Conservation (phyloP, 2,329 filamentous ascomycete genomes). For the Diaporthe citrichinensis region DNA sequence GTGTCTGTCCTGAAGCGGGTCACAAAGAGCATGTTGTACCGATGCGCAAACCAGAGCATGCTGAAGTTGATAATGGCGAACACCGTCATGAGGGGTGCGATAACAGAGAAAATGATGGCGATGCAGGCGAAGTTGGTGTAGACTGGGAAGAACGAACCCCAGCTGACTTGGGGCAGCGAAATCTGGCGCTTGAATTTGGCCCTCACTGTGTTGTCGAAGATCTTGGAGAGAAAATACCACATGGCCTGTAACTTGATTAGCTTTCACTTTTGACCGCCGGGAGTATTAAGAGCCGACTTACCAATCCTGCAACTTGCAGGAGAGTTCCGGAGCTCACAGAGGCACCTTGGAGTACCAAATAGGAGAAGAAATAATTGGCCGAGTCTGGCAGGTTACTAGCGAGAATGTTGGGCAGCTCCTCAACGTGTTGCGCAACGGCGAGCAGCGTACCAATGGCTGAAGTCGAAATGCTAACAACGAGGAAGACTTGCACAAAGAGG, state of each 20-base stretch:
- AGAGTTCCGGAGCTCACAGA: slow-evolving; percentile 92
- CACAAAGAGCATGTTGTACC: slow-evolving; percentile 98
- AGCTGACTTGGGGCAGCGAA: slow-evolving; percentile 81
- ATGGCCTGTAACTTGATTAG: slow-evolving; percentile 51
- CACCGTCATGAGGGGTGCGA: slow-evolving; percentile 90
- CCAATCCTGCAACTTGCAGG: slow-evolving; percentile 83
- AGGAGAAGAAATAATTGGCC: slow-evolving; percentile 98
- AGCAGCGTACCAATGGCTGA: slow-evolving; percentile 76
- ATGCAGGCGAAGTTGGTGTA: slow-evolving; percentile 98
- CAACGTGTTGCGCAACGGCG: slow-evolving; percentile 69
- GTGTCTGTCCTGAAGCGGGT: slow-evolving; percentile 92
- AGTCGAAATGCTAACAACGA: slow-evolving; percentile 89
- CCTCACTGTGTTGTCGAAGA: slow-evolving; percentile 85
- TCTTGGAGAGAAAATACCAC: slow-evolving; percentile 85
- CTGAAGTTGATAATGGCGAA: slow-evolving; percentile 95
- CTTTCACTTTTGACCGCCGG: background rate
- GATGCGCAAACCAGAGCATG: slow-evolving; percentile 92
- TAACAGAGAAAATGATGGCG: slow-evolving; percentile 87
- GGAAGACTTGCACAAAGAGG: slow-evolving; percentile 89
- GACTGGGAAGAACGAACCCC: slow-evolving; percentile 95
- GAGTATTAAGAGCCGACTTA: slow-evolving; percentile 51
- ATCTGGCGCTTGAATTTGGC: slow-evolving; percentile 92
- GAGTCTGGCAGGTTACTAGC: slow-evolving; percentile 86
- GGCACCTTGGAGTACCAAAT: slow-evolving; percentile 95
- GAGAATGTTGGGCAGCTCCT: slow-evolving; percentile 78